Percentiles rank a stretch among this genome's conserved stretches.
Evolutionary conservation across 2,329 filamentous ascomycete genomes (phyloP).

Genomic region (Geosmithia morbida): DNA sequence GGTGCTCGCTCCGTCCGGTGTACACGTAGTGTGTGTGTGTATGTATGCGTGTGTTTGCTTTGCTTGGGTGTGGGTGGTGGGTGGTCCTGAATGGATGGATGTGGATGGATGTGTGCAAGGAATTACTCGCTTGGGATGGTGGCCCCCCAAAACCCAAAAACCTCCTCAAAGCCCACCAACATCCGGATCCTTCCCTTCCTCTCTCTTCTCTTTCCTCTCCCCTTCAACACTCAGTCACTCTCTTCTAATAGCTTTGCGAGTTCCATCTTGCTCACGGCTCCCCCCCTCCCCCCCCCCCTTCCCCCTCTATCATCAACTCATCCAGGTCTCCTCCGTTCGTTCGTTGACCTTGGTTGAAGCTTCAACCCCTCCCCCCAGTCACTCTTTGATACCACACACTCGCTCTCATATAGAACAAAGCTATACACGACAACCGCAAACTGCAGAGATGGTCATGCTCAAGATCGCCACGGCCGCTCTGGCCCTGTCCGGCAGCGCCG

Average conservation of each 20-base stretch:
- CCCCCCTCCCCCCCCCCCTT: too few species aligned
- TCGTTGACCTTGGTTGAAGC: background rate
- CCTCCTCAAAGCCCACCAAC: background rate
- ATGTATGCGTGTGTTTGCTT: too few species aligned
- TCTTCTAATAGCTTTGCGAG: background rate
- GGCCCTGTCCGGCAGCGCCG: conserved; percentile 2
- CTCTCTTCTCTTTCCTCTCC: background rate
- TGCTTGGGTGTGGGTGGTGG: too few species aligned
- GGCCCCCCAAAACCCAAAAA: background rate
- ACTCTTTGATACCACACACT: background rate
- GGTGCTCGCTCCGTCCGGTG: too few species aligned
- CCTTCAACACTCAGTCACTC: background rate
- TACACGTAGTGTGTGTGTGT: too few species aligned
- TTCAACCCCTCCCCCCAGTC: background rate
- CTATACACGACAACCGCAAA: background rate
- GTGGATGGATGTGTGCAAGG: background rate
- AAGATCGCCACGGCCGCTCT: conserved; percentile 3
- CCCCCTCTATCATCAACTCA: background rate
- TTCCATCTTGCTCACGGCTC: background rate
- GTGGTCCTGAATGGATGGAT: too few species aligned
- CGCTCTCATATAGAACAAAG: background rate
- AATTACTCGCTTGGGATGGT: background rate
- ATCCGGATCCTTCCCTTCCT: background rate
- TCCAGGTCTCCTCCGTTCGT: background rate
- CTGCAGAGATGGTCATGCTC: conserved; percentile 1